phyloP scores from a whole-genome alignment of 2,329 filamentous ascomycete genomes.

The Aureobasidium sp. region DNA sequence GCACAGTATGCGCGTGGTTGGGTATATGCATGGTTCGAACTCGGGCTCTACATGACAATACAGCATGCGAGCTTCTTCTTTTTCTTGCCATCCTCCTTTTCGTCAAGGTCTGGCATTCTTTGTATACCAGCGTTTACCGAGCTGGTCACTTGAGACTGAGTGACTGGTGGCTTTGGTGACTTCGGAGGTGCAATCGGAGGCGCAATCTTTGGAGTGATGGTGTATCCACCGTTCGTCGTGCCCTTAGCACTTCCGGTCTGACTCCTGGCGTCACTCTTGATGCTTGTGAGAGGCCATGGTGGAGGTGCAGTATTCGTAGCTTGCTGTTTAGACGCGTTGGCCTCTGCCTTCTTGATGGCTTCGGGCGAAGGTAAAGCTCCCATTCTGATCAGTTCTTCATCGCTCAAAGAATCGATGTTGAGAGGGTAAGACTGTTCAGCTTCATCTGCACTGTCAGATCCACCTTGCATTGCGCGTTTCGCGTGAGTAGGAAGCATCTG shows the following conservation, averaged over 20 bases:
- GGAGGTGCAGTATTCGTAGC: neutral
- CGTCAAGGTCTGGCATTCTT: conserved; percentile 48
- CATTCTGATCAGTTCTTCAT: conserved; percentile 48
- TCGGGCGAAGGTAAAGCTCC: conserved; percentile 23
- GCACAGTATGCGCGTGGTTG: neutral
- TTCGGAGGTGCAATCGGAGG: conserved; percentile 33
- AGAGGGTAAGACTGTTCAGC: conserved; percentile 81
- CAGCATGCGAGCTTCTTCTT: conserved; percentile 63
- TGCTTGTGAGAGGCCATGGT: conserved; percentile 23
- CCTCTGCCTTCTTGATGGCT: neutral
- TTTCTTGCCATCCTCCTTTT: conserved; percentile 47
- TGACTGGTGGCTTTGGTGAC: conserved; percentile 18
- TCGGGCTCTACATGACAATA: conserved; percentile 59
- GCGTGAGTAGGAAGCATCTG: conserved; percentile 94
- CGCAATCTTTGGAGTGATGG: conserved; percentile 41
- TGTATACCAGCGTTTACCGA: conserved; percentile 36
- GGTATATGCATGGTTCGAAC: neutral
- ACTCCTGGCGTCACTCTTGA: conserved; percentile 23
- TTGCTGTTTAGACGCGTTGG: neutral
- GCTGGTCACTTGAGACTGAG: neutral
- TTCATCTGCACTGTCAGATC: conserved; percentile 93
- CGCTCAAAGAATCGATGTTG: conserved; percentile 75
- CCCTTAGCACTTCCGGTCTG: conserved; percentile 27
- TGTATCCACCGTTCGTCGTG: conserved; percentile 41
- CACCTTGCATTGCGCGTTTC: conserved; percentile 82